Evolutionary conservation across 2,329 filamentous ascomycete genomes (phyloP).

Genomic region (Amylocarpus encephaloides): DNA sequence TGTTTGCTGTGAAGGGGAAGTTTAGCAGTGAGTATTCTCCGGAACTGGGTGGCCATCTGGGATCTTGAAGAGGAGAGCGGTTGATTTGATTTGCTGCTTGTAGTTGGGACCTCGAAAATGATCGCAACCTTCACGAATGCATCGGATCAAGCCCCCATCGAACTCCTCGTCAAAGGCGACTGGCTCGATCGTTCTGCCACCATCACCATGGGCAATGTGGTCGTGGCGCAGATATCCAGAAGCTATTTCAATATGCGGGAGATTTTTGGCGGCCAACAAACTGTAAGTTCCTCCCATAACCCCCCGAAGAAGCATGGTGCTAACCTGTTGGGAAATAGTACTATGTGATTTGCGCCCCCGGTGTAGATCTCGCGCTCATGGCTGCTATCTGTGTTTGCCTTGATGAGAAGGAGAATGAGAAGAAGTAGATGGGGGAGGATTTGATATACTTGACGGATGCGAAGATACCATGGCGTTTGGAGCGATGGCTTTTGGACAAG

Average conservation of each 20-base stretch:
- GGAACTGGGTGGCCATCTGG: too few species aligned
- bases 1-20: conserved; percentile 27
- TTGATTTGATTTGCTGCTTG: too few species aligned
- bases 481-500: neutral
- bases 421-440: conserved; percentile 9
- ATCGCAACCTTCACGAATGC: conserved; percentile 50
- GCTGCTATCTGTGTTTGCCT: conserved; percentile 61
- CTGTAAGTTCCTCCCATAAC: conserved; percentile 24
- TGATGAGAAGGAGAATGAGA: conserved; percentile 58
- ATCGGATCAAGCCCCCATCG: conserved; percentile 37
- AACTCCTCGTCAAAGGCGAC: conserved; percentile 53
- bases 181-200: conserved; percentile 52
- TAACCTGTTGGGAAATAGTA: conserved; percentile 35
- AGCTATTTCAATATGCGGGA: conserved; percentile 52
- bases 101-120: conserved; percentile 49
- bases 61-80: too few species aligned
- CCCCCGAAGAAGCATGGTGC: neutral
- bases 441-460: too few species aligned
- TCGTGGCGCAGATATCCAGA: conserved; percentile 51
- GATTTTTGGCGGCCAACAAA: conserved; percentile 55
- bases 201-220: conserved; percentile 43
- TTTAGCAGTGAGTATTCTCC: conserved; percentile 17
- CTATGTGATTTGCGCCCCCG: conserved; percentile 54
- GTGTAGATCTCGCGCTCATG: conserved; percentile 59
- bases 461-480: neutral